Conservation (phyloP, 2,329 filamentous ascomycete species). For the Westerdykella aurantiaca region DNA sequence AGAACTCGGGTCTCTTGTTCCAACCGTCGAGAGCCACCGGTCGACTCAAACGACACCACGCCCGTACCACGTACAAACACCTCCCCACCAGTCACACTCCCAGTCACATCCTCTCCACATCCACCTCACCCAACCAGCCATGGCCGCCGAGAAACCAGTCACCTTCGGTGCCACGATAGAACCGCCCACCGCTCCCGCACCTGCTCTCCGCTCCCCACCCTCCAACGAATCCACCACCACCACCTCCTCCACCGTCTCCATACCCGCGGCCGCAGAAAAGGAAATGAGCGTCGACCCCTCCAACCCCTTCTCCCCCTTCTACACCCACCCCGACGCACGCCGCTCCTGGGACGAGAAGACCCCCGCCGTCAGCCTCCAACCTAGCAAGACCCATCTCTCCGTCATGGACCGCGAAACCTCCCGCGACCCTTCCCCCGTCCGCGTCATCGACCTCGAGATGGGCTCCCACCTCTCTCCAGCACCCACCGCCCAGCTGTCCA, state of each 20-base stretch:
- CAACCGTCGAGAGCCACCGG: too few species aligned
- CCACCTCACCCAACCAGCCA: constrained; percentile 7
- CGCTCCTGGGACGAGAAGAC: constrained; percentile 34
- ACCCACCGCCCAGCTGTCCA: constrained; percentile 31
- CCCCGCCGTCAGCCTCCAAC: constrained; percentile 10
- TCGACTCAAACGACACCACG: too few species aligned
- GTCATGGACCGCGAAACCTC: constrained; percentile 36
- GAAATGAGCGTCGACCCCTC: constrained; percentile 30
- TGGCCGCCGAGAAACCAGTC: constrained; percentile 26
- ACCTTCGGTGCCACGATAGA: constrained; percentile 43
- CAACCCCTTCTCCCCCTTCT: constrained; percentile 44
- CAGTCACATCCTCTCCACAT: too few species aligned
- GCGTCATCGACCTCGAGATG: constrained; percentile 34
- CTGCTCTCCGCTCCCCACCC: constrained; percentile 25
- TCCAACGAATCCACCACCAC: constrained; percentile 31
- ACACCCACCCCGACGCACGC: constrained; percentile 42
- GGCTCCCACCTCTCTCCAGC: constrained; percentile 31
- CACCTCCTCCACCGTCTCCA: constrained; percentile 31
- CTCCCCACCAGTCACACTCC: too few species aligned
- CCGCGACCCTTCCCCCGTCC: constrained; percentile 25
- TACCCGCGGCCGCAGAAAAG: constrained; percentile 27
- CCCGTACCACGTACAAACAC: too few species aligned
- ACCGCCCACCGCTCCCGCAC: constrained; percentile 15
- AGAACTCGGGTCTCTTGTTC: too few species aligned
- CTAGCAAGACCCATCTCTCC: constrained; percentile 29